Conservation (phyloP, 208 protist species). For the Endotrypanum monterogeii region DNA sequence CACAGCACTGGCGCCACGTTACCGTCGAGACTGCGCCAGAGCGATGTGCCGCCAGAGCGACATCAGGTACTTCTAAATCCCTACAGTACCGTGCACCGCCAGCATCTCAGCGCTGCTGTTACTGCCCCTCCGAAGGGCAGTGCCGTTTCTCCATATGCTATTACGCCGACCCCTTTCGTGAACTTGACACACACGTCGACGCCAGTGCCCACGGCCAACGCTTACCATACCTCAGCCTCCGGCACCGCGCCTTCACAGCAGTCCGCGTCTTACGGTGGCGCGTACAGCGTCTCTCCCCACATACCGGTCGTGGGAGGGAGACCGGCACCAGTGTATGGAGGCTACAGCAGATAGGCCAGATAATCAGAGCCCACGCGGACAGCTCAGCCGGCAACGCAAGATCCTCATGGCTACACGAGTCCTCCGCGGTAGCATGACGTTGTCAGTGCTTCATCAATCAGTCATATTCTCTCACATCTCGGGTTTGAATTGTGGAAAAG, state of each 20-base stretch:
- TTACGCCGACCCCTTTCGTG: background rate
- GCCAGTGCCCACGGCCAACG: background rate
- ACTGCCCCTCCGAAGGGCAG: background rate
- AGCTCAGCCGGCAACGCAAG: background rate
- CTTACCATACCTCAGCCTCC: constrained; percentile 1
- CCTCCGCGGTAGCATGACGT: background rate
- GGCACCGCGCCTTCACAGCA: background rate
- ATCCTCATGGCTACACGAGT: background rate
- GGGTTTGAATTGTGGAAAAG: background rate
- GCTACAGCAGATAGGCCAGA: background rate
- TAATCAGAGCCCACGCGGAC: background rate
- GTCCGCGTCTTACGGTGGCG: background rate
- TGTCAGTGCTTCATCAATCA: background rate
- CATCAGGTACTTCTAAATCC: constrained; percentile 28
- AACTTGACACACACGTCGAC: background rate
- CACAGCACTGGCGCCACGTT: background rate
- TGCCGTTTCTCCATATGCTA: background rate
- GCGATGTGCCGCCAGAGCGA: constrained; percentile 2
- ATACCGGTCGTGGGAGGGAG: too few relatives aligned
- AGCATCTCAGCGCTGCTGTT: background rate
- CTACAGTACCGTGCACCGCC: constrained; percentile 6
- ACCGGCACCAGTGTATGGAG: background rate
- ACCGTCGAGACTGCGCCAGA: background rate
- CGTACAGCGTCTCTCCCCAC: background rate
- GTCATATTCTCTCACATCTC: background rate